Evolutionary conservation across 495 filamentous ascomycete species (phyloP), one percentile per base, ranked within the genome.

Genomic region (Glutinoglossum americanum): DNA sequence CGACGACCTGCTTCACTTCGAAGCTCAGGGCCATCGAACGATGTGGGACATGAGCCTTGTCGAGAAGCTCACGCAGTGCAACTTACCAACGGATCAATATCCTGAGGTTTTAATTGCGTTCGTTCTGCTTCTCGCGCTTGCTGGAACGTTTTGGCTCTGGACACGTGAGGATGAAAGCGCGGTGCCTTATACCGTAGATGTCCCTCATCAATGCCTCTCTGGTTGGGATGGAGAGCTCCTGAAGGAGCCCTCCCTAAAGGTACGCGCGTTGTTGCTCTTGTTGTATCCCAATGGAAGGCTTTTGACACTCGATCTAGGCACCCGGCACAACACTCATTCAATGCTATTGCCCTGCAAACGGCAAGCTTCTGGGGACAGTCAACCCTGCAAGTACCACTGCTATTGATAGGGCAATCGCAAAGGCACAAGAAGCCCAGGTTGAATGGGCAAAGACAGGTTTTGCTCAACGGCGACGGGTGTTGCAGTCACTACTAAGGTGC

Each of bases 271-370:
- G 17, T 57, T 26, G 30, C 8, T 19, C 17, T n/a, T n/a, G 47
- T 10, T 0, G 25, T 32, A 39, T 55, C 17, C 25, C 23, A 9
- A 28, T 10, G 23, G n/a, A n/a, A 7, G 9, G 4, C 6, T 19
- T 0, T 4, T 25, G 13, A n/a, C 45, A 35, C 25, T 53, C 26
- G 4, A 28, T 27, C 9, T 60, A 74, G 74, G 68, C 73, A 28
- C 65, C 74, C 0, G 76, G 73, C 32, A 78, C 76, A 37, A 76
- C 74, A 2, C 73, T 76, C 0, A 84, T 90, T 44, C 84, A 84
- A 69, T 89, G 92, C 73, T 97, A 96, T 67, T 83, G 80, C 55
- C 92, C 92, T 1, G 90, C 90, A 0, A 93, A 86, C 49, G 92
- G 90, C 55, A 76, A 82, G 63, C 78, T 86, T 54, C 79, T 98